Evolutionary conservation across 2,329 filamentous ascomycete species (phyloP), one percentile per base, ranked within the genome.

Genomic region (Aspergillus felis): DNA sequence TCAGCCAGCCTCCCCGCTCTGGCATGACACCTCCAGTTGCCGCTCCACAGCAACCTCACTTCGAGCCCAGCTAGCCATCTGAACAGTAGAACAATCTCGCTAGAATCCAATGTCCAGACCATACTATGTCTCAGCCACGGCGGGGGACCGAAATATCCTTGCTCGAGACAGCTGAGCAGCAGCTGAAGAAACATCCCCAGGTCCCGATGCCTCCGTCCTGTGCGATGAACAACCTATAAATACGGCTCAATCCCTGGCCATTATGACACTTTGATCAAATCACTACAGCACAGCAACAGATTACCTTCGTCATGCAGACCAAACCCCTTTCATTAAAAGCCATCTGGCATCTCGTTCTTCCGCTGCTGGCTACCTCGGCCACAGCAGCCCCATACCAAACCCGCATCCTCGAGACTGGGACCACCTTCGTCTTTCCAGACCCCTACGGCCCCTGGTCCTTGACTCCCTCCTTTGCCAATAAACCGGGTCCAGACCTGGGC

Each of bases 371-470:
- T 38, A 17, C 14, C 14, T 38, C n/a, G 42, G 47, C 32, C 38
- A 50, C 32, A 38, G 50, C 41, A 9, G 54, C 42, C 8, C 54
- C 54, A 27, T 56, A 56, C 22, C 54, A 56, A 27, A 52, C 49
- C 3, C 54, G 54, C 27, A 55, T 32, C 7, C 54, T 55, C 12
- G 54, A 38, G 24, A 51, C 50, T 1, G 54, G 54, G 2, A 56
- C 55, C 14, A 50, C 55, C 10, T 57, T 57, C 24, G 14, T 27
- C 17, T 41, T 50, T 14, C 50, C 44, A 17, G 55, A 57, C 22
- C 52, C 52, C 20, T 53, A 50, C 2, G 55, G 55, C 12, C 51
- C 55, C 14, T 53, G 55, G 55, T 44, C 52, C 24, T 29, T 57
- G 27, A 53, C 53, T 25, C 52, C 52, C 3, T 38, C 32, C 32